These are phyloP conservation scores for Fusarium sp. DNA, from an alignment of 2,329 filamentous ascomycete genomes.

Conservation along the genomic window DNA sequence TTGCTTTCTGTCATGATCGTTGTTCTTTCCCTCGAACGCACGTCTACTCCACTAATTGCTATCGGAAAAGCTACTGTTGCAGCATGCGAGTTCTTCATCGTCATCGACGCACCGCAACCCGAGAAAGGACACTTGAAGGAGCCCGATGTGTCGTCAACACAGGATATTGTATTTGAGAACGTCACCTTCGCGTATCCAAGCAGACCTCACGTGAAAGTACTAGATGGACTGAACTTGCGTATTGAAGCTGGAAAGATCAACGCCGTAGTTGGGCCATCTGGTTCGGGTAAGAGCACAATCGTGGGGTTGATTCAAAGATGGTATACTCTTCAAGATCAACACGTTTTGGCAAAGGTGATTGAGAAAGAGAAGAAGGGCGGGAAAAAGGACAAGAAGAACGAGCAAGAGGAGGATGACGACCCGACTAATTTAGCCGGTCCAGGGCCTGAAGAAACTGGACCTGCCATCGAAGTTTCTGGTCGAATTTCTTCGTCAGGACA, in stretches of 20 bases:
- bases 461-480: slow-evolving; percentile 60
- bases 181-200: slow-evolving; percentile 81
- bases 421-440: slow-evolving; percentile 48
- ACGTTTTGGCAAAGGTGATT: slow-evolving; percentile 63
- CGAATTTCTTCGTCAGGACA: slow-evolving; percentile 66
- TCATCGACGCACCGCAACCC: slow-evolving; percentile 63
- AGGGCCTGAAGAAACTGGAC: slow-evolving; percentile 55
- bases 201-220: slow-evolving; percentile 72
- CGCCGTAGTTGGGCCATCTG: slow-evolving; percentile 79
- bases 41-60: slow-evolving; percentile 70
- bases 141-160: slow-evolving; percentile 54
- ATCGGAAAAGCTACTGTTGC: slow-evolving; percentile 69
- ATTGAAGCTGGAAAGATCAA: slow-evolving; percentile 76
- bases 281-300: slow-evolving; percentile 80
- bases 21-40: slow-evolving; percentile 67
- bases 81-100: slow-evolving; percentile 68
- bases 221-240: slow-evolving; percentile 69
- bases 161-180: slow-evolving; percentile 65
- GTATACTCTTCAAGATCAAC: slow-evolving; percentile 72
- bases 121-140: slow-evolving; percentile 53
- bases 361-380: slow-evolving; percentile 62
- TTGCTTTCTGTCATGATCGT: slow-evolving; percentile 71
- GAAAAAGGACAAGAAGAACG: slow-evolving; percentile 56
- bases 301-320: slow-evolving; percentile 78
- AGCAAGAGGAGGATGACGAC: slow-evolving; percentile 48